phyloP scores from a whole-genome alignment of 1,139 yeast genomes.

The Lodderomyces elongisporus region DNA sequence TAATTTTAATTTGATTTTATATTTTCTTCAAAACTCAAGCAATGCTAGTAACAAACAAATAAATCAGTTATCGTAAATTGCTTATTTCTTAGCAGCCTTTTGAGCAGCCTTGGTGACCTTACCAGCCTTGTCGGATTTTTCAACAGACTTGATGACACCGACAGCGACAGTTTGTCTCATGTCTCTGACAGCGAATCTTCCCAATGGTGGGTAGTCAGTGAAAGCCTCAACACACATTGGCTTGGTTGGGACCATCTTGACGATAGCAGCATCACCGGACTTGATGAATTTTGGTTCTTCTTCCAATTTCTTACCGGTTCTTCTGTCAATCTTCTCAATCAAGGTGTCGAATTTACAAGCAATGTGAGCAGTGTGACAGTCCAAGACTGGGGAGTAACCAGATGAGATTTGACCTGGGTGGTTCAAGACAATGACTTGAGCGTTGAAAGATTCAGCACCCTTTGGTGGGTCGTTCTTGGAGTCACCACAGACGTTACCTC shows the following conservation, averaged over 20 bases:
- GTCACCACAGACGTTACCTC: conserved; percentile 96
- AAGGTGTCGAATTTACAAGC: conserved; percentile 87
- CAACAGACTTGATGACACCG: conserved; percentile 99
- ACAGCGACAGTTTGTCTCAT: conserved; percentile 99
- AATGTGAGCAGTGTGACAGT: conserved; percentile 94
- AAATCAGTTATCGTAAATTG: too few species aligned
- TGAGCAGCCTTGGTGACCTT: conserved; percentile 99
- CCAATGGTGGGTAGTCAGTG: conserved; percentile 98
- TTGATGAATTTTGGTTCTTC: conserved; percentile 80
- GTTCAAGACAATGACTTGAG: conserved; percentile 87
- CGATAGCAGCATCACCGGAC: conserved; percentile 94
- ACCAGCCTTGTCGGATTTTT: conserved; percentile 90
- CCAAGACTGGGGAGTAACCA: conserved; percentile 91
- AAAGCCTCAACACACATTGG: conserved; percentile 97
- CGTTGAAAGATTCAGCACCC: conserved; percentile 79
- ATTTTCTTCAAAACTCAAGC: too few species aligned
- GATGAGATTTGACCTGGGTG: conserved; percentile 93
- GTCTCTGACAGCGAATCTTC: conserved; percentile 99
- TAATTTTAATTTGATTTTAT: too few species aligned
- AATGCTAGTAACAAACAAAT: too few species aligned
- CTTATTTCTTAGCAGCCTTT: conserved; percentile 95
- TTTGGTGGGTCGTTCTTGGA: conserved; percentile 91
- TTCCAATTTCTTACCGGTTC: conserved; percentile 86
- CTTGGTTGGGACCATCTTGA: conserved; percentile 88
- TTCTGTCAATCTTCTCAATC: conserved; percentile 87